Percentiles rank a stretch among this genome's conserved stretches.
These are phyloP conservation scores for Phytophthora fragariae DNA, from an alignment of 352 stramenopile genomes.

Conservation along the genomic window DNA sequence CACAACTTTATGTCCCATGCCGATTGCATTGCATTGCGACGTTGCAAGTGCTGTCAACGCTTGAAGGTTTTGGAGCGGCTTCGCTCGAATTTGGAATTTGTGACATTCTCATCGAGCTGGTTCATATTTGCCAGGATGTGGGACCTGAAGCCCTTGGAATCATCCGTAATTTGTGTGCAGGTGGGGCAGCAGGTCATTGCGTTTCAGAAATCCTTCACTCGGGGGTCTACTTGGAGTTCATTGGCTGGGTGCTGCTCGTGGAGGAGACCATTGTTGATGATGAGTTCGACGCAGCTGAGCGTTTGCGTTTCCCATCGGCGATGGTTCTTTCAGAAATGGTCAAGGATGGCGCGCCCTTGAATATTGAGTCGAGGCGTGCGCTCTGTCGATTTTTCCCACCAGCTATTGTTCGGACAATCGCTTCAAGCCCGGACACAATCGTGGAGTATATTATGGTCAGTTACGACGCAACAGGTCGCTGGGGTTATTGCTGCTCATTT, in stretches of 20 bases:
- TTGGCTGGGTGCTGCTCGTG: slow-evolving; percentile 76
- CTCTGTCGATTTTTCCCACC: slow-evolving; percentile 80
- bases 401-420: slow-evolving; percentile 65
- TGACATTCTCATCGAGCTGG: slow-evolving; percentile 80
- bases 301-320: slow-evolving; percentile 64
- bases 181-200: slow-evolving; percentile 53
- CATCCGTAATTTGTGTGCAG: slow-evolving; percentile 73
- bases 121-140: slow-evolving; percentile 67
- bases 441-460: slow-evolving; percentile 69
- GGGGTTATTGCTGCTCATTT: not conserved
- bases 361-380: slow-evolving; percentile 57
- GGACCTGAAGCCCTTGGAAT: slow-evolving; percentile 64
- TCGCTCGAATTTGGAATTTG: slow-evolving; percentile 72
- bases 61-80: slow-evolving; percentile 59
- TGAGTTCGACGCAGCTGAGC: slow-evolving; percentile 62
- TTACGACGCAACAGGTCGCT: not conserved
- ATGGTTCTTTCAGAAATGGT: slow-evolving; percentile 75
- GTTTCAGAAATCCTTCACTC: slow-evolving; percentile 75
- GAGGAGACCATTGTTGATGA: slow-evolving; percentile 72
- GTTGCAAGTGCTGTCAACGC: slow-evolving; percentile 62
- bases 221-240: slow-evolving; percentile 79
- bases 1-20: slow-evolving; percentile 70
- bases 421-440: slow-evolving; percentile 55
- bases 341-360: slow-evolving; percentile 48
- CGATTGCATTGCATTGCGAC: slow-evolving; percentile 68